A percentile compares a stretch with the other conserved stretches of the same genome.
Evolutionary conservation across 768 basidiomycete species (phyloP).

Genomic region (Boletus pseudopeckii): DNA sequence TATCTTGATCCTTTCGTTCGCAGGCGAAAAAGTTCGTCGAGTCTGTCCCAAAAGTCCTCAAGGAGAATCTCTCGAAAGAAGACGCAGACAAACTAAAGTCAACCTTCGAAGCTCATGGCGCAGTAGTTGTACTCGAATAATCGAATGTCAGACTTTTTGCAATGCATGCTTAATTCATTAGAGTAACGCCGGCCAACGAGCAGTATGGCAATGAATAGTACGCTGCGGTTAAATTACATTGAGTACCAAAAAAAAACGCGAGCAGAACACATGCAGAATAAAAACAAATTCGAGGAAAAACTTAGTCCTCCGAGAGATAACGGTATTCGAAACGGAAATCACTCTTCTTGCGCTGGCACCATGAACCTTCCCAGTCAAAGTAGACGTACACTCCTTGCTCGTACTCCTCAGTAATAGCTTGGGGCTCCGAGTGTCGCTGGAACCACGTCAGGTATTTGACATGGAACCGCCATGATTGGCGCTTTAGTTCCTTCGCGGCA

Average conservation of each 20-base stretch:
- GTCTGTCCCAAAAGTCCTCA: conserved; percentile 86
- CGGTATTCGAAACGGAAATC: conserved; percentile 98
- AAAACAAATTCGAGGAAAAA: not conserved
- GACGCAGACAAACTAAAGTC: conserved; percentile 96
- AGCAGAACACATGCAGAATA: no score
- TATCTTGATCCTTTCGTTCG: not conserved
- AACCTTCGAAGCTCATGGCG: conserved; percentile 87
- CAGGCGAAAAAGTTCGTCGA: conserved; percentile 99
- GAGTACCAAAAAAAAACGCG: conserved; percentile 15
- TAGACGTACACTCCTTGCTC: conserved; percentile 99
- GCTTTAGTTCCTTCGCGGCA: conserved; percentile 94
- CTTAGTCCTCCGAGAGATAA: conserved; percentile 80
- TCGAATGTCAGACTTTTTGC: conserved; percentile 8
- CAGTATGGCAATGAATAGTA: conserved; percentile 16
- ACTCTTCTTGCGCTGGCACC: conserved; percentile 97
- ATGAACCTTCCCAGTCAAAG: conserved; percentile 99
- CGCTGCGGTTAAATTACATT: conserved; percentile 27
- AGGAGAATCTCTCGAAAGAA: conserved; percentile 94
- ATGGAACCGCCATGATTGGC: conserved; percentile 98
- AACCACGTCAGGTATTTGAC: conserved; percentile 99
- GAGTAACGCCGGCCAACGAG: conserved; percentile 11
- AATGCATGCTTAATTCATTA: conserved; percentile 18
- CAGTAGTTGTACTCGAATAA: conserved; percentile 81
- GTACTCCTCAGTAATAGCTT: conserved; percentile 98
- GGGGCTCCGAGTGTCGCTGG: conserved; percentile 96